These are phyloP conservation scores for Alternaria novae-zelandiae DNA, from an alignment of 2,329 filamentous ascomycete species.

Conservation along the genomic window DNA sequence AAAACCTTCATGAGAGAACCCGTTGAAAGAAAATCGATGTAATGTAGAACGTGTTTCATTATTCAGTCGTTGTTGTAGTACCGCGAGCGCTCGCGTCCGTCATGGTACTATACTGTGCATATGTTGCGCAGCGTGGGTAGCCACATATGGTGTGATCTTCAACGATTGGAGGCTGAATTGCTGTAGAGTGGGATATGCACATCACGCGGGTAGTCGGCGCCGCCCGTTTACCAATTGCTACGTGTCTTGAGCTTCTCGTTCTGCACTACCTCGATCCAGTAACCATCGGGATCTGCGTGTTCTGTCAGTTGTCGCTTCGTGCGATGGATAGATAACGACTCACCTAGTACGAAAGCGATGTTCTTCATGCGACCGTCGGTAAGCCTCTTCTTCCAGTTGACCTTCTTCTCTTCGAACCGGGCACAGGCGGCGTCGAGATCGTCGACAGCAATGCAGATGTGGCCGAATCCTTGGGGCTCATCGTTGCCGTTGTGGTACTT, in stretches of 20 bases:
- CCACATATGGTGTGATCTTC: constrained; percentile 12
- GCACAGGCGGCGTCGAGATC: constrained; percentile 86
- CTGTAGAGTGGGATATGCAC: constrained; percentile 19
- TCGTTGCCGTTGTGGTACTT: constrained; percentile 92
- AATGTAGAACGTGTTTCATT: background rate
- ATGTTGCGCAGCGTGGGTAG: constrained; percentile 3
- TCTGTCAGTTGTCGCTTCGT: constrained; percentile 17
- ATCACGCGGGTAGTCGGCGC: constrained; percentile 12
- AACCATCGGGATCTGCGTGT: constrained; percentile 71
- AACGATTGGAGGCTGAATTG: constrained; percentile 19
- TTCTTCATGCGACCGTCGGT: constrained; percentile 93
- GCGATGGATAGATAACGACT: constrained; percentile 7
- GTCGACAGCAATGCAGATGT: constrained; percentile 88
- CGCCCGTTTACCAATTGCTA: constrained; percentile 44
- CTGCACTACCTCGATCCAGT: constrained; percentile 81
- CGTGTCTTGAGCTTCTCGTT: constrained; percentile 69
- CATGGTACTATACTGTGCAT: constrained; percentile 5
- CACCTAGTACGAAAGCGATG: constrained; percentile 83
- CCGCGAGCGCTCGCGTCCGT: background rate
- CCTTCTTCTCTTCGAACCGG: constrained; percentile 80
- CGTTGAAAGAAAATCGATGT: background rate
- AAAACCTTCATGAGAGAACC: background rate
- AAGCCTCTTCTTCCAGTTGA: constrained; percentile 93
- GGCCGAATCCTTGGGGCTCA: constrained; percentile 91
- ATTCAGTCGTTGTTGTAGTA: background rate